Evolutionary conservation across 169 alveolate species (phyloP).

Genomic region (Plasmodium adleri): DNA sequence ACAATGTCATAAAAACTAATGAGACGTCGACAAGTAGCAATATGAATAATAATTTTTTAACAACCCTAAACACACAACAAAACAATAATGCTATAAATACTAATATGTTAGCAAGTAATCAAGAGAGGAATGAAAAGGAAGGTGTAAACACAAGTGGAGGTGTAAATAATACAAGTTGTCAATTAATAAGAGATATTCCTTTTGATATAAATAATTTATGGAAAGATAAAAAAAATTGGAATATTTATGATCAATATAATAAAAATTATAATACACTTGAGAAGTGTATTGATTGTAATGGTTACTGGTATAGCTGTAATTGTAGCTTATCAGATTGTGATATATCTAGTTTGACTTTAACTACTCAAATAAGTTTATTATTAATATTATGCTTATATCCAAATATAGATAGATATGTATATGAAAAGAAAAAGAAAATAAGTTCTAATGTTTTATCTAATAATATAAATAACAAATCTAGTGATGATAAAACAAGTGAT

Average conservation of each 20-base stretch:
- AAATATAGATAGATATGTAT: slow-evolving; percentile 65
- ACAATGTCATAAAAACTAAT: neutral
- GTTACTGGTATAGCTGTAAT: slow-evolving; percentile 71
- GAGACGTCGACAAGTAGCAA: neutral
- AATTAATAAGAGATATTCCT: neutral
- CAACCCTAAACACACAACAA: neutral
- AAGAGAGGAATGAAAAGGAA: neutral
- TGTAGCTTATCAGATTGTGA: slow-evolving; percentile 45
- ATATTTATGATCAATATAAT: slow-evolving; percentile 25
- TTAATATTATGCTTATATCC: slow-evolving; percentile 69
- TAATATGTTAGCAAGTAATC: neutral
- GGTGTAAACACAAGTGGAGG: neutral
- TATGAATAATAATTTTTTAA: neutral
- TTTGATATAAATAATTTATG: neutral
- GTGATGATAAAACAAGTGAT: slow-evolving; percentile 8
- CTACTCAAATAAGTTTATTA: slow-evolving; percentile 70
- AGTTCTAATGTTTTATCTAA: neutral
- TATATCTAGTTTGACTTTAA: slow-evolving; percentile 24
- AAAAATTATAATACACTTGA: neutral
- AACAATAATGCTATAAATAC: neutral
- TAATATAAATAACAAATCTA: neutral
- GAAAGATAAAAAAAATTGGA: slow-evolving; percentile 5
- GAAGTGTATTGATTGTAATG: slow-evolving; percentile 57
- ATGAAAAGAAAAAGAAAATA: slow-evolving; percentile 50
- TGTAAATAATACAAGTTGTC: neutral